Conservation (phyloP, 2,329 filamentous ascomycete species). For the Nakataea oryzae region DNA sequence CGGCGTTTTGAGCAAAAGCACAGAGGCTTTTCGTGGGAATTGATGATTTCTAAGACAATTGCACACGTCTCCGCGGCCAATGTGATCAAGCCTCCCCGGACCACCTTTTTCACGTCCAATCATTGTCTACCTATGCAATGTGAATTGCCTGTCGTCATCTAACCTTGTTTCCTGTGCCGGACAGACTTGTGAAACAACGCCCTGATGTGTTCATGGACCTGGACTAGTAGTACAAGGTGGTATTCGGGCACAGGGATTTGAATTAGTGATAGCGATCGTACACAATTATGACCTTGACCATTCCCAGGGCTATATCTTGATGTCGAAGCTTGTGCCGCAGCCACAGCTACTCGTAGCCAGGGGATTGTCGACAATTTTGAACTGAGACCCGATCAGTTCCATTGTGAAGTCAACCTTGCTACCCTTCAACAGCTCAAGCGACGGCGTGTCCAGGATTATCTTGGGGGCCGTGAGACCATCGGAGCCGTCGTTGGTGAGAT, state of each 20-base stretch:
- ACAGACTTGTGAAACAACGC: too few relatives aligned
- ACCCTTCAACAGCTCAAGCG: conserved; percentile 78
- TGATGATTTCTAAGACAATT: conserved; percentile 15
- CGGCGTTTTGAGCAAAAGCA: conserved; percentile 23
- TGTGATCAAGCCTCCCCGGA: conserved; percentile 8
- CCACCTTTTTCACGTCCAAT: conserved; percentile 12
- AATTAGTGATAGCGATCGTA: background rate
- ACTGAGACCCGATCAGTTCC: conserved; percentile 82
- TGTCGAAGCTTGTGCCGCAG: conserved; percentile 95
- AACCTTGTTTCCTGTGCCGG: background rate
- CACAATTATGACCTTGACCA: background rate
- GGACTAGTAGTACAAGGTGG: too few relatives aligned
- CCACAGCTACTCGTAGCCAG: conserved; percentile 88
- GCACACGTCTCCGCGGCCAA: conserved; percentile 4
- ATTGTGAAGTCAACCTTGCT: conserved; percentile 95
- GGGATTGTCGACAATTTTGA: conserved; percentile 93
- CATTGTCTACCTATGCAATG: background rate
- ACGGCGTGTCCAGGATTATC: conserved; percentile 80
- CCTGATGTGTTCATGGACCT: too few relatives aligned
- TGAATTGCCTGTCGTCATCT: background rate
- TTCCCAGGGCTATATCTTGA: conserved; percentile 46
- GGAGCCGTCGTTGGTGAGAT: conserved; percentile 39
- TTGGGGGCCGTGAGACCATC: conserved; percentile 44
- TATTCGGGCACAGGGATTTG: background rate
- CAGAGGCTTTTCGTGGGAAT: conserved; percentile 18